These are phyloP conservation scores for Tricholoma flavovirens DNA, from an alignment of 768 basidiomycete genomes.

Conservation along the genomic window DNA sequence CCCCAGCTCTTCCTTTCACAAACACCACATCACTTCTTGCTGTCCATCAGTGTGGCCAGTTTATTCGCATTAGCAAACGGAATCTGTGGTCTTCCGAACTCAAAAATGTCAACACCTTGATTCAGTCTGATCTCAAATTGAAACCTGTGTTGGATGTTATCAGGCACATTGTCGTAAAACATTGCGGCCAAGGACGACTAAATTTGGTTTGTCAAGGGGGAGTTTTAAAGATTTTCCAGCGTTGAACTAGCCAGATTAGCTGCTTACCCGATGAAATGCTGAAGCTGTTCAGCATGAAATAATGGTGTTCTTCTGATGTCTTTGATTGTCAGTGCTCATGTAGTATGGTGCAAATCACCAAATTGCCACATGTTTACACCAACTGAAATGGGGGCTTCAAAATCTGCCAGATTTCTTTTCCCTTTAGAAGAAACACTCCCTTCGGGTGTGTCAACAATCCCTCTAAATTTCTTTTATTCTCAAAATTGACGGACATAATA, in stretches of 20 bases:
- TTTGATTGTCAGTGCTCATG: too few relatives aligned
- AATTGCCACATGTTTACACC: too few relatives aligned
- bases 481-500: too few relatives aligned
- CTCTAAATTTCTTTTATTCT: too few relatives aligned
- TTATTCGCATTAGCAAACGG: constrained; percentile 44
- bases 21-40: constrained; percentile 56
- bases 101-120: constrained; percentile 21
- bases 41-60: constrained; percentile 49
- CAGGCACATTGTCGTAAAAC: constrained; percentile 40
- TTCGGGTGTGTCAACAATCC: too few relatives aligned
- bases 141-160: constrained; percentile 38
- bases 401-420: too few relatives aligned
- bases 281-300: constrained; percentile 19
- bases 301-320: too few relatives aligned
- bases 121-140: constrained; percentile 31
- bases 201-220: constrained; percentile 48
- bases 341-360: too few relatives aligned
- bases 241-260: constrained; percentile 35
- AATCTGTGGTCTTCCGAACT: constrained; percentile 34
- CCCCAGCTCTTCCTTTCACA: constrained; percentile 68
- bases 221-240: constrained; percentile 44
- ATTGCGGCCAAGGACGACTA: constrained; percentile 47
- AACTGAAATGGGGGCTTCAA: too few relatives aligned
- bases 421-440: too few relatives aligned
- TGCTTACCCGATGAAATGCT: constrained; percentile 42